Conservation (phyloP, 768 basidiomycete genomes). For the Gloeostereum incarnatum region DNA sequence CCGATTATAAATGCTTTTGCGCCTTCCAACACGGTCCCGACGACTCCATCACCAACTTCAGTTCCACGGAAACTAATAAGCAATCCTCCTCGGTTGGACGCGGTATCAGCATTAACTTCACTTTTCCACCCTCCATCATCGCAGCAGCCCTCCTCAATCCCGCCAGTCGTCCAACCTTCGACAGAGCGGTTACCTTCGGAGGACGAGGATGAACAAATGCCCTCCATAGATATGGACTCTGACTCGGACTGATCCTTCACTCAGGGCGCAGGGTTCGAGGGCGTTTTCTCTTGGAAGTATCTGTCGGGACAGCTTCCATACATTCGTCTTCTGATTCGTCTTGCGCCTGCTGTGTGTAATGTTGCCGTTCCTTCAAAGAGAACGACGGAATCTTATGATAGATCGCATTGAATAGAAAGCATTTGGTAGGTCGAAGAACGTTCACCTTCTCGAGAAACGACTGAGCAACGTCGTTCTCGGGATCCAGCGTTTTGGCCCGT, state of each 20-base stretch:
- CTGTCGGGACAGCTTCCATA: constrained; percentile 14
- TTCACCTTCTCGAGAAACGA: constrained; percentile 46
- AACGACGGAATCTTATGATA: no score
- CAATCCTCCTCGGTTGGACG: not conserved
- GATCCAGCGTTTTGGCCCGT: constrained; percentile 51
- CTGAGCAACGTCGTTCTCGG: constrained; percentile 41
- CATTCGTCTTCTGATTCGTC: constrained; percentile 13
- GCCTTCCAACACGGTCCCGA: not conserved
- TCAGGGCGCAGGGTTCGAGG: constrained; percentile 13
- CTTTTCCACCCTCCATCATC: no score
- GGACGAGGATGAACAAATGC: constrained; percentile 70
- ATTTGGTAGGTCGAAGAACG: not conserved
- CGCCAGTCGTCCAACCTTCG: constrained; percentile 2
- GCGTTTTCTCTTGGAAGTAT: constrained; percentile 23
- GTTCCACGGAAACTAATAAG: not conserved
- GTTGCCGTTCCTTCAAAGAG: no score
- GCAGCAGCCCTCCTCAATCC: constrained; percentile 1
- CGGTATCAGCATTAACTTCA: not conserved
- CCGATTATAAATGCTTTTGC: no score
- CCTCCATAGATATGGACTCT: constrained; percentile 67
- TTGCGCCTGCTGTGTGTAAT: constrained; percentile 3
- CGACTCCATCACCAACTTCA: not conserved
- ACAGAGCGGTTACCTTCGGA: constrained; percentile 23
- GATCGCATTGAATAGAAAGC: no score
- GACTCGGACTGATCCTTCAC: constrained; percentile 55